Evolutionary conservation across 345 rosid species (phyloP).

Genomic region (Citrus glauca): DNA sequence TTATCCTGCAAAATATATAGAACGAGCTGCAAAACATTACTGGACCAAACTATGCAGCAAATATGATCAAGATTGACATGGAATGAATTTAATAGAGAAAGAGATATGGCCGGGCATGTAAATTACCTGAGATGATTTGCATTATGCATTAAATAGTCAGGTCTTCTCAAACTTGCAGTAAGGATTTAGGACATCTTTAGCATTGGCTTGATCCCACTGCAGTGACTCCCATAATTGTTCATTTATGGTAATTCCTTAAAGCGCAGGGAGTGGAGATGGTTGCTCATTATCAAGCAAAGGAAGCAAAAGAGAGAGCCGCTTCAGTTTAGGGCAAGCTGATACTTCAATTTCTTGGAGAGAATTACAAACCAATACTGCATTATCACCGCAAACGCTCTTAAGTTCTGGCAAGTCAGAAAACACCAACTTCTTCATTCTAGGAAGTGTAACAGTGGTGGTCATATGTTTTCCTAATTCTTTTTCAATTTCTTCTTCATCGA

Average conservation of each 20-base stretch:
- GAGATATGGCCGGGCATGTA: no score
- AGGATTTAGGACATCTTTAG: background rate
- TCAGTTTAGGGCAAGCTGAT: background rate
- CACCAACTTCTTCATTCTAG: background rate
- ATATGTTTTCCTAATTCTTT: no score
- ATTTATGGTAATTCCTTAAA: background rate
- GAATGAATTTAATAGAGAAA: no score
- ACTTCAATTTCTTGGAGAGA: background rate
- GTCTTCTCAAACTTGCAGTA: background rate
- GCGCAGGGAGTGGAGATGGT: background rate
- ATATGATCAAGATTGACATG: no score
- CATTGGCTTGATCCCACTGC: background rate
- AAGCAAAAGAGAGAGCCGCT: background rate
- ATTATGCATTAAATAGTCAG: no score
- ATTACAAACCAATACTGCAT: background rate
- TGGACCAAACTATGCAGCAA: no score
- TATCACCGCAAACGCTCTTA: background rate
- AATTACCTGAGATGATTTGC: no score
- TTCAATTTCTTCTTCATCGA: no score
- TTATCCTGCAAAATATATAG: no score
- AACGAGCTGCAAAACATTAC: no score
- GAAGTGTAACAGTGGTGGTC: background rate
- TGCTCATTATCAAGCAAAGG: background rate
- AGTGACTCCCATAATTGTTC: background rate
- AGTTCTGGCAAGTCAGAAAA: background rate